Conservation (phyloP, 768 basidiomycete genomes). For the Amanita subjunquillea region DNA sequence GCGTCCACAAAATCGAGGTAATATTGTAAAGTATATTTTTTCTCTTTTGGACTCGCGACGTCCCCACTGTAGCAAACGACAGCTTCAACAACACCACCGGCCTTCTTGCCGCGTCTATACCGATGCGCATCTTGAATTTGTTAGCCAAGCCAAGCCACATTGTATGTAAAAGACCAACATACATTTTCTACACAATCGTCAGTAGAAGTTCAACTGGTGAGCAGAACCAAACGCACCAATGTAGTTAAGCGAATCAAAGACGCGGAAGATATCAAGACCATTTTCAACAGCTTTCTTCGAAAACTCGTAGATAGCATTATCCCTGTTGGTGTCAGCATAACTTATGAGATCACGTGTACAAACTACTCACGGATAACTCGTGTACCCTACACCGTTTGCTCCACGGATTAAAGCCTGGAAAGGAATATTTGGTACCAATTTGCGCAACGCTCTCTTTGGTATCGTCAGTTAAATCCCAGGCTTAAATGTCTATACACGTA, state of each 20-base stretch:
- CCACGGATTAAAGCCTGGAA: slow-evolving; percentile 97
- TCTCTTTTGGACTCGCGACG: slow-evolving; percentile 88
- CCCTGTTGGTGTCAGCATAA: slow-evolving; percentile 32
- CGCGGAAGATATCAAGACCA: slow-evolving; percentile 98
- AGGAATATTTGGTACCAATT: slow-evolving; percentile 96
- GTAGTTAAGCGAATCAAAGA: slow-evolving; percentile 98
- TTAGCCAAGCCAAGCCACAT: neutral
- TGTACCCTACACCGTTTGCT: slow-evolving; percentile 98
- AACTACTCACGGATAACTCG: slow-evolving; percentile 80
- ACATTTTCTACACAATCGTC: slow-evolving; percentile 52
- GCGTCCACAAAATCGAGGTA: slow-evolving; percentile 94
- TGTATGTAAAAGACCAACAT: slow-evolving; percentile 14
- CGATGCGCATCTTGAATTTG: slow-evolving; percentile 73
- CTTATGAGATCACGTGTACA: neutral
- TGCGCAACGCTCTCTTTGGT: slow-evolving; percentile 73
- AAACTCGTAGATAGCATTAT: slow-evolving; percentile 99
- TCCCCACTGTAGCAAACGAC: slow-evolving; percentile 99
- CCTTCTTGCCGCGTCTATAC: slow-evolving; percentile 99
- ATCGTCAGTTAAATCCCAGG: slow-evolving; percentile 10
- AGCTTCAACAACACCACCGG: slow-evolving; percentile 95
- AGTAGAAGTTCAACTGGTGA: neutral
- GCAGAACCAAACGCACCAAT: slow-evolving; percentile 50
- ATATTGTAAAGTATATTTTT: slow-evolving; percentile 95
- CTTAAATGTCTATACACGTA: slow-evolving; percentile 22
- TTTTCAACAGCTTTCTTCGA: slow-evolving; percentile 99